phyloP scores from a whole-genome alignment of 1,139 yeast species.

The Debaryomyces nepalensis region DNA sequence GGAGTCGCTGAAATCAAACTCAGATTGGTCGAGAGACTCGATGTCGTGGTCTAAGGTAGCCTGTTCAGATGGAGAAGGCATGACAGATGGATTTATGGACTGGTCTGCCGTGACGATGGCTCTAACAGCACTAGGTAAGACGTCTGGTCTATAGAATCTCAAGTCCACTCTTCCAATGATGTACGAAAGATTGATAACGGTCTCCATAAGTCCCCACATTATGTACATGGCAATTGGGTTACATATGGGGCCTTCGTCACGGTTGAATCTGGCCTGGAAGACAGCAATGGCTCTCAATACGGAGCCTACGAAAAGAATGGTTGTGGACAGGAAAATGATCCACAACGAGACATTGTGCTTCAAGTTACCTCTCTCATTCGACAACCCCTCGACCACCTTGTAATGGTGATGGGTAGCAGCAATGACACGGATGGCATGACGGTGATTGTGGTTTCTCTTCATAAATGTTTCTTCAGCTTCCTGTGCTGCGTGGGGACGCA shows the following conservation, averaged over 20 bases:
- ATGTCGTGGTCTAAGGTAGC: constrained; percentile 7
- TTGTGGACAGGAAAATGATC: constrained; percentile 55
- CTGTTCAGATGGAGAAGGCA: constrained; percentile 8
- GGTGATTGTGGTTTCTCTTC: constrained; percentile 51
- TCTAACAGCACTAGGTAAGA: constrained; percentile 46
- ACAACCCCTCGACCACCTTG: constrained; percentile 48
- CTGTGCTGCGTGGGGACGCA: constrained; percentile 50
- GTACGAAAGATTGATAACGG: constrained; percentile 56
- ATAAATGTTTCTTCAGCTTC: constrained; percentile 57
- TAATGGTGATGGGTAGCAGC: constrained; percentile 51
- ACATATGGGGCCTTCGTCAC: constrained; percentile 27
- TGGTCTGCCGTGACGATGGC: constrained; percentile 51
- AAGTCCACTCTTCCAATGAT: constrained; percentile 69
- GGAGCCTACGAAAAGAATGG: constrained; percentile 60
- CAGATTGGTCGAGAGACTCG: constrained; percentile 7
- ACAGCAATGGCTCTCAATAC: constrained; percentile 60
- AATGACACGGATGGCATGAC: constrained; percentile 57
- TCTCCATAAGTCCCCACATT: constrained; percentile 66
- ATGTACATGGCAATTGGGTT: constrained; percentile 65
- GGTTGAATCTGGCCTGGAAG: constrained; percentile 43
- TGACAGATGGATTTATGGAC: constrained; percentile 14
- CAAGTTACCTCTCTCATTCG: constrained; percentile 49
- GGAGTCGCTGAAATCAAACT: constrained; percentile 10
- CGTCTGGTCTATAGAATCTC: constrained; percentile 79
- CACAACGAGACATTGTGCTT: constrained; percentile 53